These are phyloP conservation scores for Dactylonectria estremocensis DNA, from an alignment of 2,329 filamentous ascomycete species.

Conservation along the genomic window DNA sequence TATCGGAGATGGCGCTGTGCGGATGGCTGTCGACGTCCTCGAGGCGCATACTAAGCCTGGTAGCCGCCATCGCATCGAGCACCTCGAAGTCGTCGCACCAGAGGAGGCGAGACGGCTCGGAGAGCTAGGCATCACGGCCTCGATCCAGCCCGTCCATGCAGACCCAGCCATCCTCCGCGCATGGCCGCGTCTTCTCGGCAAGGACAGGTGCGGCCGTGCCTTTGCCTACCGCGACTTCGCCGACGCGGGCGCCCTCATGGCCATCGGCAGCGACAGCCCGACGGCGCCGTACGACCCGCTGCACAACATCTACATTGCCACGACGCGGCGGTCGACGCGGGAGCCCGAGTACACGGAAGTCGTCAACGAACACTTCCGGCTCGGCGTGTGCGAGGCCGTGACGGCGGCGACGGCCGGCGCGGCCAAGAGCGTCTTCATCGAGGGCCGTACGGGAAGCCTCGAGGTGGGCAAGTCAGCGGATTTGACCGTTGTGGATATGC, in stretches of 20 bases:
- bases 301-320: conserved; percentile 68
- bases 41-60: conserved; percentile 55
- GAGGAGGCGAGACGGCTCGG: conserved; percentile 69
- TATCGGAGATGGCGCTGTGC: conserved; percentile 71
- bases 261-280: conserved; percentile 68
- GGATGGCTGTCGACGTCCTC: conserved; percentile 67
- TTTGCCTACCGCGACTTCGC: conserved; percentile 74
- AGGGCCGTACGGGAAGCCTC: conserved; percentile 64
- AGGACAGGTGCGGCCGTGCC: conserved; percentile 65
- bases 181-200: conserved; percentile 69
- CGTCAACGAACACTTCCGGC: conserved; percentile 64
- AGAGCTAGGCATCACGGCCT: conserved; percentile 68
- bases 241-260: conserved; percentile 64
- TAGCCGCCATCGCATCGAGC: conserved; percentile 72
- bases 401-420: conserved; percentile 65
- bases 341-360: conserved; percentile 56
- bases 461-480: conserved; percentile 67
- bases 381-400: conserved; percentile 65
- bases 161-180: conserved; percentile 71
- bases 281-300: conserved; percentile 67
- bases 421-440: conserved; percentile 66
- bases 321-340: conserved; percentile 65
- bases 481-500: conserved; percentile 61
- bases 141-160: conserved; percentile 67
- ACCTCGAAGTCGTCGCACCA: conserved; percentile 69